Conservation (phyloP, 805 yeast species). For the Candida mattraensis region DNA sequence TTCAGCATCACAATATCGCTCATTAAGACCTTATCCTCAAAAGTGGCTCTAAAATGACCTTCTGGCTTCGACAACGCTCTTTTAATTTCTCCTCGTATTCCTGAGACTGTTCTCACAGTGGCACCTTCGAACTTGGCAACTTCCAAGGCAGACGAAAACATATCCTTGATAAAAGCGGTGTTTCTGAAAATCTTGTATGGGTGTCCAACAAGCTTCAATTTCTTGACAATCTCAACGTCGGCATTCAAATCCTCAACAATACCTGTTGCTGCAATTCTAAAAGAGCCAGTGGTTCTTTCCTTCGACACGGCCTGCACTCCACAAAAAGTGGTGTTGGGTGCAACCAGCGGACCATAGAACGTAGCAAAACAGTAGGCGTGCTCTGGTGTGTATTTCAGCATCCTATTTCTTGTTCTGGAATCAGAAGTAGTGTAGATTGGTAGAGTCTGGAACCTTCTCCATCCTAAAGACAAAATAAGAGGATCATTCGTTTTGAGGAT, state of each 20-base stretch:
- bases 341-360: conserved; percentile 94
- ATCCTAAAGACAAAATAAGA: conserved; percentile 86
- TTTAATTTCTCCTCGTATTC: conserved; percentile 96
- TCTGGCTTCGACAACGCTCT: conserved; percentile 93
- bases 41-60: conserved; percentile 93
- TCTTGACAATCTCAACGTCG: conserved; percentile 89
- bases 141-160: conserved; percentile 90
- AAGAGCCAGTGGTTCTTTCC: conserved; percentile 80
- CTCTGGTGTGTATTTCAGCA: conserved; percentile 98
- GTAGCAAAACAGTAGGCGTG: conserved; percentile 96
- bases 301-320: conserved; percentile 89
- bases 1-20: conserved; percentile 87
- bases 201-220: conserved; percentile 90
- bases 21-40: conserved; percentile 91
- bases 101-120: conserved; percentile 92
- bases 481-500: conserved; percentile 96
- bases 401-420: conserved; percentile 95
- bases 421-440: conserved; percentile 96
- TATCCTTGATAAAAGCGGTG: conserved; percentile 95
- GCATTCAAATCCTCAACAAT: conserved; percentile 91
- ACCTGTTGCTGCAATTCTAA: conserved; percentile 96
- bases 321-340: conserved; percentile 97
- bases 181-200: conserved; percentile 92
- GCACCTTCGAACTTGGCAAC: conserved; percentile 99
- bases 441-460: conserved; percentile 97